These are phyloP conservation scores for Meyerozyma athensensis DNA, from an alignment of 1,139 yeast genomes.

Conservation along the genomic window DNA sequence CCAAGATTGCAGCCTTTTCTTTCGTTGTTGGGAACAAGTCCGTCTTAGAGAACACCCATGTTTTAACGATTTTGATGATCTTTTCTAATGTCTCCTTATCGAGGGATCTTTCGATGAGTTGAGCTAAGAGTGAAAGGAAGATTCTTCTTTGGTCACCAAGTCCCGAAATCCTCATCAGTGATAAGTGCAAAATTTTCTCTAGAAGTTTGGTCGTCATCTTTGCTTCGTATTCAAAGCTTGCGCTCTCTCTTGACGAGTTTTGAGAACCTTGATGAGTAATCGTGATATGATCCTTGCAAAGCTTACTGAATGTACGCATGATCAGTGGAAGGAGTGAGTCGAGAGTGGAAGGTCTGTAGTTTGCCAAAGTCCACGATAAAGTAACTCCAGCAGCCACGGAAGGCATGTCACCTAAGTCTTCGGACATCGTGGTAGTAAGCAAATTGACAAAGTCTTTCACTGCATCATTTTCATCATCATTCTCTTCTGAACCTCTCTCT, in stretches of 20 bases:
- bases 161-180: conserved; percentile 74
- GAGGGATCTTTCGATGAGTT: conserved; percentile 81
- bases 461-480: conserved; percentile 51
- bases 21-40: conserved; percentile 92
- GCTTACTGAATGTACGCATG: conserved; percentile 82
- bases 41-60: conserved; percentile 82
- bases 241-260: conserved; percentile 25
- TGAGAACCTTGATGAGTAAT: conserved; percentile 53
- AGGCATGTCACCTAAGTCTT: conserved; percentile 77
- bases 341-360: conserved; percentile 65
- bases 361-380: conserved; percentile 76
- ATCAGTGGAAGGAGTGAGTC: conserved; percentile 72
- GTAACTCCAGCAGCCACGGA: conserved; percentile 90
- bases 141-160: conserved; percentile 92
- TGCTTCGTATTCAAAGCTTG: conserved; percentile 59
- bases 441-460: conserved; percentile 58
- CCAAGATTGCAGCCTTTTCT: conserved; percentile 90
- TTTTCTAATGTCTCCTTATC: conserved; percentile 72
- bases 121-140: conserved; percentile 80
- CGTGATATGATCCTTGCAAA: conserved; percentile 84
- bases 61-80: conserved; percentile 72
- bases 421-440: conserved; percentile 67
- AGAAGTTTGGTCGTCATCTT: conserved; percentile 72
- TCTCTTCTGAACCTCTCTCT: conserved; percentile 36
- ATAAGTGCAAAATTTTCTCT: conserved; percentile 71